Conservation (phyloP, 2,329 filamentous ascomycete genomes). For the Paracamarosporium sp. region DNA sequence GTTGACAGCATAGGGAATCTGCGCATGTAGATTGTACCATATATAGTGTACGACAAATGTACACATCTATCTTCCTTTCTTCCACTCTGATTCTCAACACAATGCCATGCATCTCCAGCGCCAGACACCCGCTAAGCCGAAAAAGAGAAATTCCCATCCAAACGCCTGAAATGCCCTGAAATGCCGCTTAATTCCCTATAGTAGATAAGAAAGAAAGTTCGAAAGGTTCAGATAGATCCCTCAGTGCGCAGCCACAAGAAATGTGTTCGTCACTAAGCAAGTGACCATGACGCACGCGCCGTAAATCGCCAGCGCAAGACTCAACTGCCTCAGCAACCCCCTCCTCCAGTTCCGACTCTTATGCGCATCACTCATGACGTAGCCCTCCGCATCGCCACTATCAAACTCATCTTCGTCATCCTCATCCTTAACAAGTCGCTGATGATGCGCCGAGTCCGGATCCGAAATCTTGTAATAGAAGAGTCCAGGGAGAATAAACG, state of each 20-base stretch:
- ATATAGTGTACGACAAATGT: background rate
- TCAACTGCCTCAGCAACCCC: conserved; percentile 71
- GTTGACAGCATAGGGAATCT: too few relatives aligned
- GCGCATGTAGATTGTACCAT: too few relatives aligned
- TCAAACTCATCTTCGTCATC: conserved; percentile 77
- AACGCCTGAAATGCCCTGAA: background rate
- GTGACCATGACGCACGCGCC: conserved; percentile 88
- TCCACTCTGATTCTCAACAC: background rate
- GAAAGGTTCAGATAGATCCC: background rate
- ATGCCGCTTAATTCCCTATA: background rate
- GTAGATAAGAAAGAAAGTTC: background rate
- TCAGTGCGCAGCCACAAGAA: conserved; percentile 73
- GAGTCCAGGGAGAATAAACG: conserved; percentile 92
- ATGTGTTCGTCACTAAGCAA: conserved; percentile 84
- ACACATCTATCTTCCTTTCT: background rate
- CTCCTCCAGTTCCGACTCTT: conserved; percentile 69
- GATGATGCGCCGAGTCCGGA: conserved; percentile 85
- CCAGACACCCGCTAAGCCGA: background rate
- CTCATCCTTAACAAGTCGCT: conserved; percentile 86
- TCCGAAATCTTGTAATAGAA: conserved; percentile 99
- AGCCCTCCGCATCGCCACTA: conserved; percentile 59
- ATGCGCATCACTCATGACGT: conserved; percentile 52
- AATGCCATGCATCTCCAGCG: background rate
- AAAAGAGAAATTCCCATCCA: background rate
- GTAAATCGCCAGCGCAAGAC: conserved; percentile 80